phyloP scores from a whole-genome alignment of 164 flowering plant genomes.

The Nymphaea colorata region DNA sequence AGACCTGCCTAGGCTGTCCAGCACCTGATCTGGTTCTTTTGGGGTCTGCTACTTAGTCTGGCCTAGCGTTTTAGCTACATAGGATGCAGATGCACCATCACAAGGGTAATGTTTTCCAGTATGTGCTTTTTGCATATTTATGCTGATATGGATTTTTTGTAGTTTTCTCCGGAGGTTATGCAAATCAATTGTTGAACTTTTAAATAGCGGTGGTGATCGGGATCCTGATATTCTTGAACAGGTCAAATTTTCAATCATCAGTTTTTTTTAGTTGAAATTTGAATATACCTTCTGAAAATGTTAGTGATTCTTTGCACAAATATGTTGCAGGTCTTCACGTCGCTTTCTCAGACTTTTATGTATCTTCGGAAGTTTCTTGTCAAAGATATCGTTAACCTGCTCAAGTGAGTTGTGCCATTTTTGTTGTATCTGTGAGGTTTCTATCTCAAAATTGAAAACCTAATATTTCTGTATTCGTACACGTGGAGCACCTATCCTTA shows the following conservation, averaged over 20 bases:
- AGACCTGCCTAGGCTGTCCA: too few relatives aligned
- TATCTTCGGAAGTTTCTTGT: slow-evolving; percentile 64
- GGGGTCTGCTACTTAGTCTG: too few relatives aligned
- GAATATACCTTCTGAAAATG: background rate
- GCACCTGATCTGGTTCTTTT: too few relatives aligned
- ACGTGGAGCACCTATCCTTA: background rate
- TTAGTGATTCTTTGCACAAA: slow-evolving; percentile 4
- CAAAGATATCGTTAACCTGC: slow-evolving; percentile 30
- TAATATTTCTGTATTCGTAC: background rate
- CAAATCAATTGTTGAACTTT: slow-evolving; percentile 44
- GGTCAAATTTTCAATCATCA: slow-evolving; percentile 21
- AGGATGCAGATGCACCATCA: too few relatives aligned
- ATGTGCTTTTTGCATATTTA: slow-evolving; percentile 1
- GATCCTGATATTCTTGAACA: slow-evolving; percentile 89
- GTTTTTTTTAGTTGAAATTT: background rate
- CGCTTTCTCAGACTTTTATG: slow-evolving; percentile 80
- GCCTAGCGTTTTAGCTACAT: too few relatives aligned
- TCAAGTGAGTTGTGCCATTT: slow-evolving; percentile 47
- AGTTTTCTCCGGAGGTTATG: slow-evolving; percentile 54
- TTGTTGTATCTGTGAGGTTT: background rate
- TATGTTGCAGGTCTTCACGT: slow-evolving; percentile 66
- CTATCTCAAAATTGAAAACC: background rate
- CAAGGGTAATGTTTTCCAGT: too few relatives aligned
- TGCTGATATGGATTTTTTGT: slow-evolving; percentile 9
- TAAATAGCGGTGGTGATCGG: slow-evolving; percentile 71